Evolutionary conservation across 1,284 basidiomycete genomes (phyloP), one percentile per base, ranked within the genome.

Genomic region (Melanopsichium pennsylvanicum): DNA sequence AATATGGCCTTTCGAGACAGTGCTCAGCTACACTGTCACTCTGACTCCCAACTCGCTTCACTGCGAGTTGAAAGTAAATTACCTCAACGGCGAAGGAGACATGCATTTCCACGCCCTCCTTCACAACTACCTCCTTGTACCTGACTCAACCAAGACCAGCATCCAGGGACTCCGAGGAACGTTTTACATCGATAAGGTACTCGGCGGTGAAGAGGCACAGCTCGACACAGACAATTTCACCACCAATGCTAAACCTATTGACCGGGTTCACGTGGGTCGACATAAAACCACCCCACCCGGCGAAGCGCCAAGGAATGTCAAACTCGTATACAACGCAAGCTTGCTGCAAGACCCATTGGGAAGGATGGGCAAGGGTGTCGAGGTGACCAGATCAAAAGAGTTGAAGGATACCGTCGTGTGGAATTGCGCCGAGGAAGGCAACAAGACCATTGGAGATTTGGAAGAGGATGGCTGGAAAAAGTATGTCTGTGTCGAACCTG

Each of bases 401-500:
- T 38, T 78, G 15, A 66, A 67, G 23, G 52, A 76, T n/a, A 71
- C 59, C 12, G 74, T 75, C 19, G 43, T 82, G 9, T 83, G 82
- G 82, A 83, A 83, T 60, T 82, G 81, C 10, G 78, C 74, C 33
- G 66, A 78, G 37, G 74, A 70, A 25, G 82, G 78, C 22, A 75
- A 61, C 32, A 67, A 67, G 13, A 57, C 49, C 11, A 82, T 83
- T 41, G 70, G 45, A 11, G 82, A 83, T 60, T 72, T 83, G 69
- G 75, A 83, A 40, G 50, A 72, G 12, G 70, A 70, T 2, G 82
- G 81, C 1, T 78, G 70, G 69, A 73, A 73, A 26, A 66, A 68
- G 40, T 83, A 80, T 48, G 68, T 83, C 29, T 83, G 82, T 51
- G 72, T 83, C 36, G 81, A 82, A 60, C 81, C 81, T 2, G 82